Conservation (phyloP, 2,329 filamentous ascomycete species). For the Tricladium varicosporioides region DNA sequence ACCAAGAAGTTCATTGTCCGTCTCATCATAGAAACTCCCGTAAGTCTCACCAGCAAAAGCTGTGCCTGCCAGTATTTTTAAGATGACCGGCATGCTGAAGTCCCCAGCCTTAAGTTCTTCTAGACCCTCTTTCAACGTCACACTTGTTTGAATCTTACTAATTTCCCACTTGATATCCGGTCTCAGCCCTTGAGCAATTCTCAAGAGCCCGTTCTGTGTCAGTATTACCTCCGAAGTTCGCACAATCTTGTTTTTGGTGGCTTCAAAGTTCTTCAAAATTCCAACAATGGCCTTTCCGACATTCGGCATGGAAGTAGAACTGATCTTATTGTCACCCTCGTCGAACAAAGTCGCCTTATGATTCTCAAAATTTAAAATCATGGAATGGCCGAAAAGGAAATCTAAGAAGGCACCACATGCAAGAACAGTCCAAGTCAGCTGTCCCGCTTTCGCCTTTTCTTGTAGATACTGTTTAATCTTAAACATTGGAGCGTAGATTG, state of each 20-base stretch:
- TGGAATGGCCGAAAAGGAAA: conserved; percentile 43
- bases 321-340: conserved; percentile 42
- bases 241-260: conserved; percentile 22
- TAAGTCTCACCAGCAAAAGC: conserved; percentile 35
- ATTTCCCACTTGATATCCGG: conserved; percentile 27
- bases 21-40: conserved; percentile 37
- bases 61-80: conserved; percentile 32
- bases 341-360: conserved; percentile 43
- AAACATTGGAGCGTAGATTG: conserved; percentile 15
- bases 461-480: conserved; percentile 21
- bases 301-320: conserved; percentile 28
- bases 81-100: conserved; percentile 32
- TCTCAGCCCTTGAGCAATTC: conserved; percentile 12
- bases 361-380: conserved; percentile 44
- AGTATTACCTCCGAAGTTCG: conserved; percentile 18
- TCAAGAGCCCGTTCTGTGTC: conserved; percentile 21
- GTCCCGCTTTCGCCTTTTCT: conserved; percentile 21
- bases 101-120: conserved; percentile 17
- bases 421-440: conserved; percentile 53
- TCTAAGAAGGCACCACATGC: conserved; percentile 57
- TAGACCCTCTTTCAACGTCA: conserved; percentile 16
- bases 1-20: conserved; percentile 59
- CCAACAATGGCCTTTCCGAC: conserved; percentile 36
- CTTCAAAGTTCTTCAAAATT: conserved; percentile 36
- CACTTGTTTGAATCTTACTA: conserved; percentile 14